Base-by-base conservation (phyloP, 495 filamentous ascomycete species). In the Aspergillus diversus region DNA sequence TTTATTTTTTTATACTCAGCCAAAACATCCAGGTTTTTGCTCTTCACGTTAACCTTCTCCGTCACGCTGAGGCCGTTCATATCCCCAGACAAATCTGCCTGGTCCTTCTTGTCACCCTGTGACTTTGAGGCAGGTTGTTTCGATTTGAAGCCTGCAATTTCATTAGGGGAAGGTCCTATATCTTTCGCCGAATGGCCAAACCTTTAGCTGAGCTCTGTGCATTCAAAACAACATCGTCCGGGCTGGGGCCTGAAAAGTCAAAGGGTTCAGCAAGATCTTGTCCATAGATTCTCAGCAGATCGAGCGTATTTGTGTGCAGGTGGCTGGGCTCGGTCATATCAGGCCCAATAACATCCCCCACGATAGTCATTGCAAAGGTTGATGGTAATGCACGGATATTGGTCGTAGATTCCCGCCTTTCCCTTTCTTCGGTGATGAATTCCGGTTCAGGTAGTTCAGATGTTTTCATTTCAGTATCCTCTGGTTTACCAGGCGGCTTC, bases 241-340 rank as follows among this genome's bases (percentile, higher is more conserved):
- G 95, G 74, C 94, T 97, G 58, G 95, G 95, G 64, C 84, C 90
- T 86, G 89, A 80, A 80, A 98, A 99, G 57, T 88, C 86, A 77
- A 80, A 82, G 43, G 73, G 71, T 76, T 86, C 75, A 81, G 80
- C 71, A 75, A 78, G 70, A 55, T 79, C 69, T 59, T 75, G 70
- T 66, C 73, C 74, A 72, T 78, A 71, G 66, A 80, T 74, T 83
- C 84, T 65, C 79, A 87, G 71, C 81, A 78, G 55, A 77, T 81
- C 77, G 77, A 84, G 60, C 66, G 64, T 66, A 55, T 67, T 70
- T 65, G 75, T 63, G 61, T 71, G 64, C 69, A 77, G 60, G 71
- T 75, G 76, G 72, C 69, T 75, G 66, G 60, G 75, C 73, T 78
- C 71, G 71, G 75, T 64, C 65, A 63, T 68, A 46, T 66, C 72